Conservation (phyloP, 1,284 basidiomycete species). For the Apiotrichum veenhuisii region DNA sequence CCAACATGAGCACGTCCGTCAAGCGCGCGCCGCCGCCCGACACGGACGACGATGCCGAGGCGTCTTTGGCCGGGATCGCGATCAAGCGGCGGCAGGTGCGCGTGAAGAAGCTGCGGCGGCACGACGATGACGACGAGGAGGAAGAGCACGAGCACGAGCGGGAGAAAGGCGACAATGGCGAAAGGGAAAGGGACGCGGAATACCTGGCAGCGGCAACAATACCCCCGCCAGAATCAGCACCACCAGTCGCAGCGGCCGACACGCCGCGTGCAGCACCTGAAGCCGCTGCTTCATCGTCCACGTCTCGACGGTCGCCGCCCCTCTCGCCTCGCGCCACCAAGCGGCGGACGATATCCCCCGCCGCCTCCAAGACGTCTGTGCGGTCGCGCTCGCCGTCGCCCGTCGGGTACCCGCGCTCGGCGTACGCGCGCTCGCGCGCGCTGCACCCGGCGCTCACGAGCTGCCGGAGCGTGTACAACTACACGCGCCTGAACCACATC, state of each 20-base stretch:
- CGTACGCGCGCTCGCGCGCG: conserved; percentile 65
- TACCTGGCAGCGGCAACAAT: conserved; percentile 4
- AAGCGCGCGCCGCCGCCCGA: conserved; percentile 4
- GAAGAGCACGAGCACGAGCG: too few relatives aligned
- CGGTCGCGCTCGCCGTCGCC: neutral
- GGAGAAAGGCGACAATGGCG: too few relatives aligned
- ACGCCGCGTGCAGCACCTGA: neutral
- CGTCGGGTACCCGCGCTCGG: conserved; percentile 29
- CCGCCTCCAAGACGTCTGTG: neutral
- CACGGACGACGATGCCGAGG: neutral
- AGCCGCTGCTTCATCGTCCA: too few relatives aligned
- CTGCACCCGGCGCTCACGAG: conserved; percentile 70
- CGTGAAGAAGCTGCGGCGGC: conserved; percentile 35
- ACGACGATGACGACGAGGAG: conserved; percentile 12
- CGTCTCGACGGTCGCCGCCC: conserved; percentile 1
- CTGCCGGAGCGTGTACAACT: conserved; percentile 86
- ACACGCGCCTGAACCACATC: conserved; percentile 93
- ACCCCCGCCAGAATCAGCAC: conserved; percentile 2
- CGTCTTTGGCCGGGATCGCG: neutral
- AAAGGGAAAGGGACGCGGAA: too few relatives aligned
- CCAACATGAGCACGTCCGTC: neutral
- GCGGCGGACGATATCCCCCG: conserved; percentile 2
- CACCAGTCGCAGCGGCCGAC: conserved; percentile 5
- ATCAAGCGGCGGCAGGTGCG: conserved; percentile 39
- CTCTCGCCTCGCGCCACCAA: neutral